Evolutionary conservation across 78 protist genomes (phyloP).

Genomic region (Dictyostelium purpureum): DNA sequence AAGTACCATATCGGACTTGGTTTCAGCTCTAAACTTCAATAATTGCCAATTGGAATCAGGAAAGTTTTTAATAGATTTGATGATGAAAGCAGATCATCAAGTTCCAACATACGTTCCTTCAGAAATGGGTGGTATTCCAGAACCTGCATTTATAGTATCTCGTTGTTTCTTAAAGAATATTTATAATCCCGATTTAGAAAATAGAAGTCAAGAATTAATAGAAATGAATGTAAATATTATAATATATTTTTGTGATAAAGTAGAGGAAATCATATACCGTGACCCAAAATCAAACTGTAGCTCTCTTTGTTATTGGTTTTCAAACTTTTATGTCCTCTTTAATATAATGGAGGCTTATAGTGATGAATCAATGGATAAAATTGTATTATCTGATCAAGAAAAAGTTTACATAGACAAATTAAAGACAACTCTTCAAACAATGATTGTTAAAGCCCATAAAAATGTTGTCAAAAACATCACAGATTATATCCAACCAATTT

Average conservation of each 20-base stretch:
- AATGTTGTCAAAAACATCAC: conserved; percentile 10
- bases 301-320: conserved; percentile 39
- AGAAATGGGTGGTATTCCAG: conserved; percentile 31
- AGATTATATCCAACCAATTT: conserved; percentile 44
- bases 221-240: conserved; percentile 15
- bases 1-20: conserved; percentile 33
- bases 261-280: background rate
- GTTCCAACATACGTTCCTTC: background rate
- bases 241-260: conserved; percentile 23
- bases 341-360: conserved; percentile 7
- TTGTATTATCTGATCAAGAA: background rate
- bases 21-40: conserved; percentile 32
- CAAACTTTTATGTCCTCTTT: background rate
- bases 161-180: conserved; percentile 43
- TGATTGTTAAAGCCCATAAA: conserved; percentile 17
- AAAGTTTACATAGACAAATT: background rate
- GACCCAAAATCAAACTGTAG: conserved; percentile 1
- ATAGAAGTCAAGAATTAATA: background rate
- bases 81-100: background rate
- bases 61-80: conserved; percentile 28
- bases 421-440: background rate
- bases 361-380: background rate
- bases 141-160: conserved; percentile 22
- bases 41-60: conserved; percentile 60
- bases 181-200: background rate